Evolutionary conservation across 148 eudicot species (phyloP).

Genomic region (Dianthus caryophyllus): DNA sequence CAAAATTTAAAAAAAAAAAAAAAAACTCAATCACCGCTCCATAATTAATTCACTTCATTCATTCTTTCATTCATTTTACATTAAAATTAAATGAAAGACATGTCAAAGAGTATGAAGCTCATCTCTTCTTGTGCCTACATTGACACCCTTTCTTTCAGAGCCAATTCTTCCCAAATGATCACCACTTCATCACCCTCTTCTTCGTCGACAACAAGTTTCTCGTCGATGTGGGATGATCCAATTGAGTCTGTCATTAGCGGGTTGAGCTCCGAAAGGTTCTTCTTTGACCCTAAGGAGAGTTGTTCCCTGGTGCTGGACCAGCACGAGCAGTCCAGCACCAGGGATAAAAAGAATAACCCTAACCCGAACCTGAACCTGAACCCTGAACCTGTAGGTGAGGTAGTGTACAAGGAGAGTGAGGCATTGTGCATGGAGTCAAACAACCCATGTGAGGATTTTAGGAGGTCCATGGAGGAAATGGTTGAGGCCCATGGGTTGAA

Average conservation of each 20-base stretch:
- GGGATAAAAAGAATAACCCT: neutral
- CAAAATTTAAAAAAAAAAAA: neutral
- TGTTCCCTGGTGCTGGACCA: constrained; percentile 36
- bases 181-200: constrained; percentile 2
- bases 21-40: constrained; percentile 14
- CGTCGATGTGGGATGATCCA: constrained; percentile 26
- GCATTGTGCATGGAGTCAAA: constrained; percentile 53
- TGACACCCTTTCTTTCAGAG: constrained; percentile 65
- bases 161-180: constrained; percentile 25
- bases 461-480: constrained; percentile 82
- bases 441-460: constrained; percentile 61
- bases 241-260: constrained; percentile 51
- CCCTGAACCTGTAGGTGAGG: neutral
- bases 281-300: constrained; percentile 60
- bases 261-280: constrained; percentile 54
- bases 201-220: constrained; percentile 9
- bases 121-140: constrained; percentile 49
- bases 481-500: constrained; percentile 66
- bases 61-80: neutral
- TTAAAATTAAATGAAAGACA: constrained; percentile 6
- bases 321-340: neutral
- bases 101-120: constrained; percentile 48
- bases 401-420: constrained; percentile 37
- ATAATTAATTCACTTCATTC: neutral
- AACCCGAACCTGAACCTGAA: neutral